Evolutionary conservation across 2,329 filamentous ascomycete species (phyloP).

Genomic region (Aspergillus pseudoterreus): DNA sequence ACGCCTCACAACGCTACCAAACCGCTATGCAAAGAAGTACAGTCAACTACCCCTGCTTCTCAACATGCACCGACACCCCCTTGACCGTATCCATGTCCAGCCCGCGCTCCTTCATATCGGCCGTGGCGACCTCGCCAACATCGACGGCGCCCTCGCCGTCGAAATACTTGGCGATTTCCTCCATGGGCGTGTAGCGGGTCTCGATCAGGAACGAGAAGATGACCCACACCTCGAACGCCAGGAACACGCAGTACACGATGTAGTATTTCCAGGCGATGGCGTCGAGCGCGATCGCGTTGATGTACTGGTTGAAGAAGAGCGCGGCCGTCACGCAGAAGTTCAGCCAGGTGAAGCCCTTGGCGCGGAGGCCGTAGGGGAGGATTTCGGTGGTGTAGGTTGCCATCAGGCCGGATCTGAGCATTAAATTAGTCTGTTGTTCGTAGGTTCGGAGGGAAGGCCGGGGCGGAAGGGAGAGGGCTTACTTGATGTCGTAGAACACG

Average conservation of each 20-base stretch:
- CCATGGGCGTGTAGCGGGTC: conserved; percentile 29
- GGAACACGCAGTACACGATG: conserved; percentile 32
- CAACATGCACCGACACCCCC: not conserved
- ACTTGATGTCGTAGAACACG: conserved; percentile 30
- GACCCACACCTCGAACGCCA: conserved; percentile 26
- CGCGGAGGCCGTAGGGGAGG: conserved; percentile 44
- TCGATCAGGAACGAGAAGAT: conserved; percentile 36
- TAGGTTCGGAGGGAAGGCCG: conserved; percentile 1
- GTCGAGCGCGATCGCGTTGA: conserved; percentile 24
- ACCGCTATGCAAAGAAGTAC: too few species aligned
- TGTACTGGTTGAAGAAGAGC: conserved; percentile 26
- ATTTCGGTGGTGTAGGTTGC: conserved; percentile 42
- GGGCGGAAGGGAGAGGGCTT: too few species aligned
- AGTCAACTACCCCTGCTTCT: not conserved
- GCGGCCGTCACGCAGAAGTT: conserved; percentile 20
- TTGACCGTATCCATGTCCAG: not conserved
- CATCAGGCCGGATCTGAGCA: conserved; percentile 14
- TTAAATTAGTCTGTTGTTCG: not conserved
- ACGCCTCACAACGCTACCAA: too few species aligned
- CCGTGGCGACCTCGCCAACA: conserved; percentile 1
- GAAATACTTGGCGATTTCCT: conserved; percentile 34
- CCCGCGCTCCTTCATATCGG: not conserved
- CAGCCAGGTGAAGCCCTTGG: conserved; percentile 40
- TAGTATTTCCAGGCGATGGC: conserved; percentile 30
- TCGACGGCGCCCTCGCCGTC: conserved; percentile 16